Evolutionary conservation across 2,329 filamentous ascomycete genomes (phyloP), one percentile per base, ranked within the genome.

Genomic region (Thelonectria rubi): DNA sequence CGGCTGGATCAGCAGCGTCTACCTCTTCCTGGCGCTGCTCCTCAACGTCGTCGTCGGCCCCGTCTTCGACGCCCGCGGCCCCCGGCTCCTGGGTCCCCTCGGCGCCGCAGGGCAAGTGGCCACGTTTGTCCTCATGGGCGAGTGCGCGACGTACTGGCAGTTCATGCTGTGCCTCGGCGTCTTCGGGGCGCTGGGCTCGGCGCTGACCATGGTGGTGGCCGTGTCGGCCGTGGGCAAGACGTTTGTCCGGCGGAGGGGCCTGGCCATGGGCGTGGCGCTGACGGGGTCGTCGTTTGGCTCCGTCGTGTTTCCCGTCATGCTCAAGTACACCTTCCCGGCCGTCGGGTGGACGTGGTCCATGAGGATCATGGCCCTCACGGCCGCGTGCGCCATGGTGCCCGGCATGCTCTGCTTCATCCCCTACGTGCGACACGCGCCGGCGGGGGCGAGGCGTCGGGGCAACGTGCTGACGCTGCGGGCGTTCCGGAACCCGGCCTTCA

Each of bases 1-100:
- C 0, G 82, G 81, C 18, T 84, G 81, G 82, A 83, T 84, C 54
- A 77, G 78, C 1, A 79, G 81, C 1, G 63, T 82, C 4, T 78
- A 82, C 34, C 76, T 79, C 5, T 83, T 81, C 47, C 65, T 84
- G 1, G 75, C 77, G 0, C 69, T 83, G 0, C 75, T 80, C 14
- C 72, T 82, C 2, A 81, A 79, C 5, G 78, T 84, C 5, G 81
- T 82, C 65, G 76, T 82, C 8, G 81, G 82, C 0, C 82, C 82
- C 1, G 59, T 84, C 3, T 81, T 83, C 58, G 82, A 84, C 58
- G 74, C 75, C 0, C 80, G 82, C 40, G 82, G 81, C 0, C 79
- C 82, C 0, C 73, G 76, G 6, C 59, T 76, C 21, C 72, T 84
- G 14, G 71, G 77, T 0, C 68, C 79, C 3, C 58, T 74, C 6